A percentile compares a stretch with the other conserved stretches of the same genome.
These are phyloP conservation scores for Rosa rugosa DNA, from an alignment of 306 rosid genomes.

Conservation along the genomic window DNA sequence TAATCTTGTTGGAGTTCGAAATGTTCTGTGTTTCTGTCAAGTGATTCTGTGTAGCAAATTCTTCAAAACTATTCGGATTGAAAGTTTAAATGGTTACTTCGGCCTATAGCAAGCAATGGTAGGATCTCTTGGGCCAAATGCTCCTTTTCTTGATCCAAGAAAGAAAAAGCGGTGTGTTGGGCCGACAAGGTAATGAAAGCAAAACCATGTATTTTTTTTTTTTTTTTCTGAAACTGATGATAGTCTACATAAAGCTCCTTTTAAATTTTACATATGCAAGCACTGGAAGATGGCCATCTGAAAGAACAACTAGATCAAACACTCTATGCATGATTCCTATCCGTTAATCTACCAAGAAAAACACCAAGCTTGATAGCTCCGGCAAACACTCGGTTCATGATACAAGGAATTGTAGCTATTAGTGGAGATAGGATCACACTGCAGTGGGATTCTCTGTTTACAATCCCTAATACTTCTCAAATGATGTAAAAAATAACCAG, in stretches of 20 bases:
- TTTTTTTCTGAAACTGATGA: slow-evolving; percentile 17
- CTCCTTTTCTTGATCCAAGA: too few relatives aligned
- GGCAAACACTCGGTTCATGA: slow-evolving; percentile 27
- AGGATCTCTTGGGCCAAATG: too few relatives aligned
- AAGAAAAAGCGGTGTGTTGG: too few relatives aligned
- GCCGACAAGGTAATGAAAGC: not conserved
- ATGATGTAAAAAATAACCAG: slow-evolving; percentile 1
- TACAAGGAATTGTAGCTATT: slow-evolving; percentile 23
- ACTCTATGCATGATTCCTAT: slow-evolving; percentile 25
- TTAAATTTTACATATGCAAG: slow-evolving; percentile 27
- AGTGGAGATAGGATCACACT: slow-evolving; percentile 21
- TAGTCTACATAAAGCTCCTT: slow-evolving; percentile 33
- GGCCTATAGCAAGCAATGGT: too few relatives aligned
- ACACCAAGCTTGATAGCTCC: slow-evolving; percentile 21
- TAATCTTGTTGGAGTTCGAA: too few relatives aligned
- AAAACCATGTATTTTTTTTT: slow-evolving; percentile 19
- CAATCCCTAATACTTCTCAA: slow-evolving; percentile 28
- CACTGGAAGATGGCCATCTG: slow-evolving; percentile 23
- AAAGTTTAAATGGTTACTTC: too few relatives aligned
- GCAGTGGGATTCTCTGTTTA: slow-evolving; percentile 26
- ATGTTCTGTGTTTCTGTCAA: too few relatives aligned
- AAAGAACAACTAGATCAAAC: slow-evolving; percentile 33
- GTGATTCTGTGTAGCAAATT: too few relatives aligned
- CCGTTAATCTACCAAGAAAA: slow-evolving; percentile 8
- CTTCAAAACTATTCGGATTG: too few relatives aligned